A percentile compares a stretch with the other conserved stretches of the same genome.
phyloP scores from a whole-genome alignment of 179 eudicot species.

The Corrigiola litoralis region DNA sequence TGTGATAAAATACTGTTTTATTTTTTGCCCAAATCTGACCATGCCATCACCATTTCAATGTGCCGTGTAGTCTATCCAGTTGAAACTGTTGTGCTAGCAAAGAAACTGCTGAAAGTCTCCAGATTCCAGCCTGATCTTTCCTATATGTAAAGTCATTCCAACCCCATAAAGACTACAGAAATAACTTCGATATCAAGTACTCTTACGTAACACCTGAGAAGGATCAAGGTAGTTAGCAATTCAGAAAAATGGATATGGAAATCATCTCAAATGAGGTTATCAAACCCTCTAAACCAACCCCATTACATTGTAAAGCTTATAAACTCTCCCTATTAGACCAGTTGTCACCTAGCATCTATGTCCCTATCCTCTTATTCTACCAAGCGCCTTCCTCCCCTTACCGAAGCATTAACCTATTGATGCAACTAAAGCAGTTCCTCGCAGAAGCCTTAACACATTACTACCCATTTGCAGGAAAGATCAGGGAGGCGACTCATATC shows the following conservation, averaged over 20 bases:
- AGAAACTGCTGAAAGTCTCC: no score
- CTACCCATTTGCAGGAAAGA: conserved; percentile 24
- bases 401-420: neutral
- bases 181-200: no score
- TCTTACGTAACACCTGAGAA: no score
- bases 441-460: conserved; percentile 15
- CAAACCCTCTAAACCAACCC: conserved; percentile 34
- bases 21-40: no score
- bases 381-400: neutral
- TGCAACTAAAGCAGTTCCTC: conserved; percentile 16
- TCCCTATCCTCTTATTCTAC: conserved; percentile 27
- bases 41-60: no score
- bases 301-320: conserved; percentile 13
- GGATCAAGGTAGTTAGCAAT: no score
- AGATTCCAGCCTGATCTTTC: no score
- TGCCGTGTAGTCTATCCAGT: no score
- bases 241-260: neutral
- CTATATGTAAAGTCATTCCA: no score
- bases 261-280: conserved; percentile 20
- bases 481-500: conserved; percentile 16
- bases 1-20: no score
- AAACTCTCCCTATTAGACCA: conserved; percentile 30
- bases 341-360: conserved; percentile 24
- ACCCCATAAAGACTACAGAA: no score
- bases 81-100: no score